Percentiles rank a stretch among this genome's conserved stretches.
Conservation (phyloP, 208 protist species). For the Porcisia hertigi region DNA sequence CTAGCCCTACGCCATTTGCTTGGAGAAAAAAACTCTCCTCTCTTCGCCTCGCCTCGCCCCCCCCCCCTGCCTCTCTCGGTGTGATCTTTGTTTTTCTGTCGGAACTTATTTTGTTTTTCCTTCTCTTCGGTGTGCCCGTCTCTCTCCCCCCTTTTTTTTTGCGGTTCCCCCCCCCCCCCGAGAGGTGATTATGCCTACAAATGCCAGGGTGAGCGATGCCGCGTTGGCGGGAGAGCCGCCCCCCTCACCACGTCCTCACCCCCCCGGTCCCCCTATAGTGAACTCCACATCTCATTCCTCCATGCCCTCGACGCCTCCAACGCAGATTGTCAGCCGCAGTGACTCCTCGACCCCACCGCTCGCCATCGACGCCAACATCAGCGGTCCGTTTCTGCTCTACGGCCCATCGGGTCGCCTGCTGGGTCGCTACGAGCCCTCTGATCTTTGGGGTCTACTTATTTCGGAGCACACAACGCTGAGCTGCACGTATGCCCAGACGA, state of each 20-base stretch:
- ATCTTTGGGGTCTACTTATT: slow-evolving; percentile 56
- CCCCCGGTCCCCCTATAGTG: background rate
- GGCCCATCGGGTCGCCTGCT: slow-evolving; percentile 23
- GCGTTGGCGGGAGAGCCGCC: slow-evolving; percentile 2
- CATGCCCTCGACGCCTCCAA: slow-evolving; percentile 14
- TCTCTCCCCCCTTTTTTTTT: background rate
- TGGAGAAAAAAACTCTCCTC: background rate
- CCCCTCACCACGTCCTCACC: slow-evolving; percentile 15
- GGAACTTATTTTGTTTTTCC: background rate
- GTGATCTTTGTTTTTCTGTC: background rate
- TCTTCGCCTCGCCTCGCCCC: background rate
- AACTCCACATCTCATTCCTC: background rate
- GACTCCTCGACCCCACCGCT: slow-evolving; percentile 3
- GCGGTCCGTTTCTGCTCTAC: slow-evolving; percentile 30
- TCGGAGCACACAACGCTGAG: slow-evolving; percentile 47
- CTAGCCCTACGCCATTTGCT: background rate
- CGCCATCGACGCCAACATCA: slow-evolving; percentile 1
- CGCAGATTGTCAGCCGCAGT: slow-evolving; percentile 21
- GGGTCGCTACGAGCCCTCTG: slow-evolving; percentile 16
- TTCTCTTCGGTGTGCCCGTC: too few relatives aligned
- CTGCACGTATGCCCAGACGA: slow-evolving; percentile 36
- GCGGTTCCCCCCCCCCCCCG: background rate
- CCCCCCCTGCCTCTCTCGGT: background rate
- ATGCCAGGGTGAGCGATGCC: background rate
- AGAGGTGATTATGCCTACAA: background rate